phyloP scores from a whole-genome alignment of 2,329 filamentous ascomycete species.

The Ilyonectria destructans region DNA sequence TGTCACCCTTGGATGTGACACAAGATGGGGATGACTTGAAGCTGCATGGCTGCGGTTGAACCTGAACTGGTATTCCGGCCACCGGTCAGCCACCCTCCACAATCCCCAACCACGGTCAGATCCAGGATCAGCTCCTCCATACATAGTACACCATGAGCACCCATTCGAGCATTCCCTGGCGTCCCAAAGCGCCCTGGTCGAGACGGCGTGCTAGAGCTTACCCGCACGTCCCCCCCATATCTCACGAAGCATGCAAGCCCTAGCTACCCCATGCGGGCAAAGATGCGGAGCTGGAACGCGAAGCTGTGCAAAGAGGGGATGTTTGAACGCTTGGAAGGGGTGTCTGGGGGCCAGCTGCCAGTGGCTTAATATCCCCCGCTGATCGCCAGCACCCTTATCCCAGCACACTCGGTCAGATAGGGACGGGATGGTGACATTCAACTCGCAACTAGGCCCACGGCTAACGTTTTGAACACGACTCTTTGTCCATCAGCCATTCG shows the following conservation, averaged over 20 bases:
- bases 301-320: slow-evolving; percentile 15
- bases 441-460: slow-evolving; percentile 25
- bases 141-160: not conserved
- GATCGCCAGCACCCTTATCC: slow-evolving; percentile 39
- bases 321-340: slow-evolving; percentile 35
- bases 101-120: slow-evolving; percentile 6
- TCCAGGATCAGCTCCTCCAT: not conserved
- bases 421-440: slow-evolving; percentile 33
- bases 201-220: slow-evolving; percentile 3
- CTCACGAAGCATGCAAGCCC: slow-evolving; percentile 8
- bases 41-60: slow-evolving; percentile 9
- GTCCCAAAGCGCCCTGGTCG: not conserved
- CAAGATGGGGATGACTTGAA: slow-evolving; percentile 43
- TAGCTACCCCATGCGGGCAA: slow-evolving; percentile 29
- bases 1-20: slow-evolving; percentile 34
- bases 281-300: slow-evolving; percentile 28
- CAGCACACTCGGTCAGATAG: slow-evolving; percentile 47
- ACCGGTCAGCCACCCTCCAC: slow-evolving; percentile 10
- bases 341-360: slow-evolving; percentile 35
- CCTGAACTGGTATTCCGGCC: not conserved
- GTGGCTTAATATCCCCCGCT: slow-evolving; percentile 47
- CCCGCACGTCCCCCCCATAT: slow-evolving; percentile 24
- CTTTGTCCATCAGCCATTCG: slow-evolving; percentile 27
- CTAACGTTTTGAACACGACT: slow-evolving; percentile 20
- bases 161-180: not conserved